phyloP scores from a whole-genome alignment of 2,329 filamentous ascomycete genomes.

The Hymenoscyphus albidus region DNA sequence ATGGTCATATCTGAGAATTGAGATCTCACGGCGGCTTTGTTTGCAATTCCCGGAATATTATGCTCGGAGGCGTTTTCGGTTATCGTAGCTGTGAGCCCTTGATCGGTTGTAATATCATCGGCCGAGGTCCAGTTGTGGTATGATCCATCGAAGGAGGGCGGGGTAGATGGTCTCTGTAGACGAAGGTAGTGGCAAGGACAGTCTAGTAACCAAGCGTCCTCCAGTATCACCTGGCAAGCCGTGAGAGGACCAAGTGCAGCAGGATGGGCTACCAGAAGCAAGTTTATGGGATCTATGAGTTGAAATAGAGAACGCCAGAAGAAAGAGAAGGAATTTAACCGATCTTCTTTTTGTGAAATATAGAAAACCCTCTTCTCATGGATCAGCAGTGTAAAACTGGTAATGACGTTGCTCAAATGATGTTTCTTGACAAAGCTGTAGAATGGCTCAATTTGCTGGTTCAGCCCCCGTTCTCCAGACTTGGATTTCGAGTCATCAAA shows the following conservation, averaged over 20 bases:
- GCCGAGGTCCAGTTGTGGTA: background rate
- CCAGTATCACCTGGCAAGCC: slow-evolving; percentile 52
- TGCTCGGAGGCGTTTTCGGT: slow-evolving; percentile 6
- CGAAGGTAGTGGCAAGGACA: slow-evolving; percentile 59
- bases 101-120: background rate
- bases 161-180: slow-evolving; percentile 32
- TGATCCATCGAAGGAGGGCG: background rate
- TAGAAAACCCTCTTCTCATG: slow-evolving; percentile 27
- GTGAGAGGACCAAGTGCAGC: slow-evolving; percentile 58
- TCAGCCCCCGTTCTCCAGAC: slow-evolving; percentile 15
- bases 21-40: background rate
- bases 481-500: slow-evolving; percentile 37
- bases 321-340: slow-evolving; percentile 19
- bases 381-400: slow-evolving; percentile 45
- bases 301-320: slow-evolving; percentile 56
- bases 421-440: slow-evolving; percentile 38
- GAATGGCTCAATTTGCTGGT: slow-evolving; percentile 25
- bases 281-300: slow-evolving; percentile 47
- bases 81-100: slow-evolving; percentile 4
- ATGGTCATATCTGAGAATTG: background rate
- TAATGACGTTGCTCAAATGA: slow-evolving; percentile 39
- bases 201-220: slow-evolving; percentile 61
- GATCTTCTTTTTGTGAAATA: slow-evolving; percentile 10
- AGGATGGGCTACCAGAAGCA: slow-evolving; percentile 60
- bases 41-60: background rate